Evolutionary conservation across 345 rosid species (phyloP).

Genomic region (Syzygium oleosum): DNA sequence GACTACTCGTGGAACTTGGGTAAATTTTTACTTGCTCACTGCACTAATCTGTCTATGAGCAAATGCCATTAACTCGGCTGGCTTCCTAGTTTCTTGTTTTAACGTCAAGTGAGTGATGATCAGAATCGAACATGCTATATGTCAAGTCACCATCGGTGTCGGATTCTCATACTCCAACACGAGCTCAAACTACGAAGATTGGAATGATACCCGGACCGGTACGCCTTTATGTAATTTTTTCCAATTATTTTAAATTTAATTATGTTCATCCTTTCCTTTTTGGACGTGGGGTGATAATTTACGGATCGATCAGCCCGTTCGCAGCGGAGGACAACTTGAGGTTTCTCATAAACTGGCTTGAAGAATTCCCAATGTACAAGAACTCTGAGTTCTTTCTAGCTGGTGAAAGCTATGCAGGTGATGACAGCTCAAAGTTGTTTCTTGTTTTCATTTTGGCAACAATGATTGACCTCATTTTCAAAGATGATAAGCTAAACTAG

Average conservation of each 20-base stretch:
- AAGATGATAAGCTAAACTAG: not conserved
- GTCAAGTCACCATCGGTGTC: slow-evolving; percentile 19
- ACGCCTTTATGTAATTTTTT: not conserved
- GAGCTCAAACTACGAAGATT: slow-evolving; percentile 4
- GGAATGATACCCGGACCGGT: slow-evolving; percentile 17
- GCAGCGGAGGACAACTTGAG: slow-evolving; percentile 24
- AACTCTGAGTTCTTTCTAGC: slow-evolving; percentile 16
- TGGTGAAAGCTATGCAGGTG: slow-evolving; percentile 35
- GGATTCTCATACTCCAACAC: slow-evolving; percentile 27
- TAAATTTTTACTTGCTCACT: not conserved
- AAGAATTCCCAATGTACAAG: slow-evolving; percentile 22
- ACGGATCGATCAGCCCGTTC: not conserved
- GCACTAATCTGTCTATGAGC: not conserved
- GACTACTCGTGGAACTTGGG: slow-evolving; percentile 28
- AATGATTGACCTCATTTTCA: not conserved
- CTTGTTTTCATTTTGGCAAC: not conserved
- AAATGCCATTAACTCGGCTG: not conserved
- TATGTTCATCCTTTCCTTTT: not conserved
- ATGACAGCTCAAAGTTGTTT: not conserved
- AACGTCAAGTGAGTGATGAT: not conserved
- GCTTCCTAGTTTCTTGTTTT: not conserved
- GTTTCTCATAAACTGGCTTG: slow-evolving; percentile 23
- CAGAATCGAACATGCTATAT: slow-evolving; percentile 23
- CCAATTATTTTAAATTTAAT: not conserved
- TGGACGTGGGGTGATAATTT: not conserved